phyloP scores from a whole-genome alignment of 2,329 filamentous ascomycete genomes.

The Teratosphaeria nubilosa region DNA sequence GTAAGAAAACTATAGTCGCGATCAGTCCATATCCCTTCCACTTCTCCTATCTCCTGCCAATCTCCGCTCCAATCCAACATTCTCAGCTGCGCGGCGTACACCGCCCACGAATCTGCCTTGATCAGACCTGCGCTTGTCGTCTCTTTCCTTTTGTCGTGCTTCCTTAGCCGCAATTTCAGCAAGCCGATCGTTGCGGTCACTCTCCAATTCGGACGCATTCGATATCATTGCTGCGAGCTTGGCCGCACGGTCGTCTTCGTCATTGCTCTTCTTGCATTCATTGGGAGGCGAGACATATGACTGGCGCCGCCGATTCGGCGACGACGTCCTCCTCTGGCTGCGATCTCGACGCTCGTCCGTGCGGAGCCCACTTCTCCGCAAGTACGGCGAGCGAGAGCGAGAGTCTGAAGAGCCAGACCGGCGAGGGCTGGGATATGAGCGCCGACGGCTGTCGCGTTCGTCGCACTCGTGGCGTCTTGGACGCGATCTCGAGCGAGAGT shows the following conservation, averaged over 20 bases:
- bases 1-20: background rate
- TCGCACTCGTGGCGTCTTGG: slow-evolving; percentile 26
- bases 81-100: slow-evolving; percentile 23
- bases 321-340: slow-evolving; percentile 6
- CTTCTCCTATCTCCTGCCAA: slow-evolving; percentile 10
- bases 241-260: slow-evolving; percentile 25
- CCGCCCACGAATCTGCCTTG: slow-evolving; percentile 27
- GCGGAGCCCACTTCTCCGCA: slow-evolving; percentile 7
- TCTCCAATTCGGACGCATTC: slow-evolving; percentile 51
- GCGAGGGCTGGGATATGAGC: slow-evolving; percentile 25
- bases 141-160: slow-evolving; percentile 52
- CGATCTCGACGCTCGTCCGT: slow-evolving; percentile 8
- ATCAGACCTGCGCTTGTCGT: slow-evolving; percentile 42
- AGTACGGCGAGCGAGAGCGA: slow-evolving; percentile 22
- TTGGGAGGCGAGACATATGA: slow-evolving; percentile 19
- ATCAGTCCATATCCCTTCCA: background rate
- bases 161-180: slow-evolving; percentile 58
- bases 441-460: slow-evolving; percentile 20
- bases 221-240: slow-evolving; percentile 33
- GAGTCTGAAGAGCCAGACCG: slow-evolving; percentile 27
- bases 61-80: slow-evolving; percentile 19
- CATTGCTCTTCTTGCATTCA: slow-evolving; percentile 14
- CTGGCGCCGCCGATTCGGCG: slow-evolving; percentile 12
- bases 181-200: slow-evolving; percentile 58
- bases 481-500: slow-evolving; percentile 23